Conservation (phyloP, 225 moss, liverwort and hornwort genomes). For the Polytrichum formosum region DNA sequence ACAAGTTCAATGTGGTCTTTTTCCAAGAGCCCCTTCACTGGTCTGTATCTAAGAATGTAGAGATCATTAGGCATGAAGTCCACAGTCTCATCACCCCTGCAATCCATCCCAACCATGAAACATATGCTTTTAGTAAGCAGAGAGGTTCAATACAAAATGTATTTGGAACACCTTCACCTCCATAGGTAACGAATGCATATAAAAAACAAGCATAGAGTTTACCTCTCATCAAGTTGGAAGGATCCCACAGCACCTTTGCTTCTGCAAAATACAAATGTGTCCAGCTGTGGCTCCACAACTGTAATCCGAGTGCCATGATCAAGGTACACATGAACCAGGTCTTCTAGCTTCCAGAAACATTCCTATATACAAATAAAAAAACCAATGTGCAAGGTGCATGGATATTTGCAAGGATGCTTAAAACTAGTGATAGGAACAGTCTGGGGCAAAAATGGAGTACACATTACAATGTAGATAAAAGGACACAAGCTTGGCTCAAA, state of each 20-base stretch:
- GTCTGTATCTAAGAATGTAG: slow-evolving; percentile 79
- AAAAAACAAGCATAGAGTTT: slow-evolving; percentile 6
- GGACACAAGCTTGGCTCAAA: too few relatives aligned
- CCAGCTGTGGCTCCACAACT: slow-evolving; percentile 73
- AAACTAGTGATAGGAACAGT: too few relatives aligned
- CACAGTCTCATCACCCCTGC: slow-evolving; percentile 82
- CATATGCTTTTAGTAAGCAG: slow-evolving; percentile 12
- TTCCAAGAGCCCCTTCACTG: slow-evolving; percentile 58
- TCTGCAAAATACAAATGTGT: slow-evolving; percentile 77
- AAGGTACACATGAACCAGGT: slow-evolving; percentile 17
- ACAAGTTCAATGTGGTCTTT: slow-evolving; percentile 68
- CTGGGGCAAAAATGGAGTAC: too few relatives aligned
- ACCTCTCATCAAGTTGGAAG: slow-evolving; percentile 89
- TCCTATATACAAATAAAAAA: too few relatives aligned
- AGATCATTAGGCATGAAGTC: slow-evolving; percentile 81
- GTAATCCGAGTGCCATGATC: slow-evolving; percentile 1
- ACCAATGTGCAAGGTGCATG: too few relatives aligned
- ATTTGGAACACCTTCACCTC: too few relatives aligned
- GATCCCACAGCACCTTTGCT: slow-evolving; percentile 78
- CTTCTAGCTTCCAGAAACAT: too few relatives aligned
- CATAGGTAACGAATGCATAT: too few relatives aligned
- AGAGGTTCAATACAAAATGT: background rate
- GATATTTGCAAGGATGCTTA: too few relatives aligned
- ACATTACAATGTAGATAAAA: too few relatives aligned
- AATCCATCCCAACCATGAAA: slow-evolving; percentile 14